These are phyloP conservation scores for Penicillium samsonianum DNA, from an alignment of 495 filamentous ascomycete genomes.

Conservation along the genomic window DNA sequence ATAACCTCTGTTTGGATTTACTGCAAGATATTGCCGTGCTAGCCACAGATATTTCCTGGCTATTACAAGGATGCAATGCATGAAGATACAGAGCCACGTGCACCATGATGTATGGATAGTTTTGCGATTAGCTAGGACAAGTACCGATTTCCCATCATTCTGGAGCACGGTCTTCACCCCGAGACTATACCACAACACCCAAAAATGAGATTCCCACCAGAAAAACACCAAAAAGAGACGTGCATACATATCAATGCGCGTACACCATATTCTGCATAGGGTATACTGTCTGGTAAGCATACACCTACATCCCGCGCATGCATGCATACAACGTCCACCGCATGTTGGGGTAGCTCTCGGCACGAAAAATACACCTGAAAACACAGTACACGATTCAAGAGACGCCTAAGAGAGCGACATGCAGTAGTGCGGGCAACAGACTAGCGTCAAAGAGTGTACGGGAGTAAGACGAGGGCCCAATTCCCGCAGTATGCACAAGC, in stretches of 20 bases:
- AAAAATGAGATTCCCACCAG: not conserved
- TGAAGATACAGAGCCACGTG: not conserved
- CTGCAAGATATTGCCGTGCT: not conserved
- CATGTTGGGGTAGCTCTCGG: constrained; percentile 2
- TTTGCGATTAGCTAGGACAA: not conserved
- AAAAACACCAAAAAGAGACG: not conserved
- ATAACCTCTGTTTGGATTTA: not conserved
- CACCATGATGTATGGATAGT: not conserved
- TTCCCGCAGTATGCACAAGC: constrained; percentile 6
- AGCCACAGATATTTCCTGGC: not conserved
- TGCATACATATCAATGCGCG: not conserved
- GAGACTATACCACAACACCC: not conserved
- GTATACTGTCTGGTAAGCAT: not conserved
- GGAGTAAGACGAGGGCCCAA: not conserved
- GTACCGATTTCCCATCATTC: not conserved
- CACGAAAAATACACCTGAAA: constrained; percentile 1
- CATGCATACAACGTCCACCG: constrained; percentile 2
- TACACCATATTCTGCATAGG: not conserved
- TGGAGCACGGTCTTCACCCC: not conserved
- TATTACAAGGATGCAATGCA: not conserved
- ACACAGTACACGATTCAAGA: not conserved
- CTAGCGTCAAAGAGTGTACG: not conserved
- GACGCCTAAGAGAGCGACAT: constrained; percentile 8
- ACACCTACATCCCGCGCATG: not conserved
- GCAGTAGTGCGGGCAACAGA: constrained; percentile 5